Evolutionary conservation across 176 grass and related monocot genomes (phyloP), one percentile per base, ranked within the genome.

Genomic region (Juncus inflexus): DNA sequence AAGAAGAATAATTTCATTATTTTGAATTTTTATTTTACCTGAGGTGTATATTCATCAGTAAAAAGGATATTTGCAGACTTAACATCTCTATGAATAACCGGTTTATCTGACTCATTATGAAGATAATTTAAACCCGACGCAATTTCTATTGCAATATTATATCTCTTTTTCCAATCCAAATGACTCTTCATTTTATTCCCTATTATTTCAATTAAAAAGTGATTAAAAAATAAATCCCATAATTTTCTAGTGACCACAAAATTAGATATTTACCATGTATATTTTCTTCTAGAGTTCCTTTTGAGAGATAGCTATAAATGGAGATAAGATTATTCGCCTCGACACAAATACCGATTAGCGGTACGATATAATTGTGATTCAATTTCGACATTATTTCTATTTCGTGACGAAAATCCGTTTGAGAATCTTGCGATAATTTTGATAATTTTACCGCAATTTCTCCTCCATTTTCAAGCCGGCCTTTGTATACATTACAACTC

Each of bases 1-100:
- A 47, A 47, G 6, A 28, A 47, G 43, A 47, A 47, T 16, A 15
- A 28, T 14, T 28, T 28, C 0, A 28, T 28, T 28, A 28, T 28
- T 28, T 28, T 28, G 19, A 28, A 28, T 28, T 28, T 13, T 41
- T 2, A 0, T 60, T 2, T 45, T 58, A 92, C 94, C 94, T 92
- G 89, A 45, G 89, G 83, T 61, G 92, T 72, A 35, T 82, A 78
- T 5, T 87, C 80, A 9, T 90, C 78, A 0, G 77, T 70, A 67
- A 99, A 85, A 43, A 99, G 95, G 68, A 99, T 90, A 80, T 99
- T 99, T n/a, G 88, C 92, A 38, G 95, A 92, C 63, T 99, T 99
- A 78, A 99, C 79, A 72, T 99, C 95, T 63, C 95, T 50, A 75
- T 99, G 95, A 62, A 99, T 86, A 67, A 92, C 85, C 15, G 94